Evolutionary conservation across 306 rosid genomes (phyloP).

Genomic region (Cicer arietinum): DNA sequence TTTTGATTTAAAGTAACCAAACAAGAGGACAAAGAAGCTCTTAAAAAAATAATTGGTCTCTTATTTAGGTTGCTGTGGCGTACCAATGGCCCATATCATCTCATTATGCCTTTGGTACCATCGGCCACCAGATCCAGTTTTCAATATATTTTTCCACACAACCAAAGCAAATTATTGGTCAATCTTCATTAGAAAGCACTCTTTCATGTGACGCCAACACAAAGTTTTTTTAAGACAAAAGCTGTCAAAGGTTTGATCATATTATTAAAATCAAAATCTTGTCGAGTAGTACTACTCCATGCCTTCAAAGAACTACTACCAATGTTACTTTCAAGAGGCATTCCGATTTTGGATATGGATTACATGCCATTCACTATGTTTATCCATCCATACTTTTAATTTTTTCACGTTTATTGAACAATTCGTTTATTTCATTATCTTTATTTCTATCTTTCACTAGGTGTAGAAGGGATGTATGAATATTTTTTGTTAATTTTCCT

Average conservation of each 20-base stretch:
- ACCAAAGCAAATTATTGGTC: constrained; percentile 44
- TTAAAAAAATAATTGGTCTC: constrained; percentile 45
- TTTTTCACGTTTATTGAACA: too few species aligned
- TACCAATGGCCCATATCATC: constrained; percentile 46
- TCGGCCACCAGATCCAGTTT: constrained; percentile 40
- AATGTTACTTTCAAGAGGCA: too few species aligned
- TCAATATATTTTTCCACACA: constrained; percentile 1
- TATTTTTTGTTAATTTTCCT: too few species aligned
- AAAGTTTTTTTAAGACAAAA: constrained; percentile 35
- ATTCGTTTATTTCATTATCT: too few species aligned
- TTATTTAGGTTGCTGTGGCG: constrained; percentile 34
- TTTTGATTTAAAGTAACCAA: constrained; percentile 31
- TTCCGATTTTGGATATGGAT: too few species aligned
- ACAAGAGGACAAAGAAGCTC: constrained; percentile 39
- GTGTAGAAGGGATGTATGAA: too few species aligned
- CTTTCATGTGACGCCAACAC: constrained; percentile 41
- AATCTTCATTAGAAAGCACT: constrained; percentile 43
- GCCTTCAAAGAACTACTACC: background rate
- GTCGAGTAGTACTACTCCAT: background rate
- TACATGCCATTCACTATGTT: too few species aligned
- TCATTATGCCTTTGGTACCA: constrained; percentile 45
- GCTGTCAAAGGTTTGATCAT: constrained; percentile 20
- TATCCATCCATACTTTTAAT: too few species aligned
- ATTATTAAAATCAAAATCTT: background rate
- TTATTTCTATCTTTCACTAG: too few species aligned